Conservation (phyloP, 805 yeast species). For the Schizosaccharomyces octosporus region DNA sequence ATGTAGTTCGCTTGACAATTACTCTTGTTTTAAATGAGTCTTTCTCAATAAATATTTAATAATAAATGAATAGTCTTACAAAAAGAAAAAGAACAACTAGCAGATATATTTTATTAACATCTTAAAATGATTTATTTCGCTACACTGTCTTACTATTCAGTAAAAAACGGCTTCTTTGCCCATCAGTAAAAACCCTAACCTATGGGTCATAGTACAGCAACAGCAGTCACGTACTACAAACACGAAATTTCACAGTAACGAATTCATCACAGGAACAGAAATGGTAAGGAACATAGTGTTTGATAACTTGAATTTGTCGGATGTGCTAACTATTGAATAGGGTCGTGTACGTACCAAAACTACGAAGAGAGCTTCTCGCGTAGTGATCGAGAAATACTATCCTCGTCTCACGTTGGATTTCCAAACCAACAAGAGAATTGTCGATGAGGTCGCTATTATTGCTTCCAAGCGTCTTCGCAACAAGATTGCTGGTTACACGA, state of each 20-base stretch:
- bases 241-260: neutral
- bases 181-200: neutral
- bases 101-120: no score
- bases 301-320: neutral
- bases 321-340: neutral
- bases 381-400: conserved; percentile 96
- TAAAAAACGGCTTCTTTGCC: no score
- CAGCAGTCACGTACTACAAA: neutral
- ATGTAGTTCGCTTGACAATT: no score
- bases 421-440: conserved; percentile 98
- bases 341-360: conserved; percentile 58
- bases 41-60: no score
- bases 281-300: neutral
- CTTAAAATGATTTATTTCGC: no score
- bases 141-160: no score
- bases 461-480: conserved; percentile 99
- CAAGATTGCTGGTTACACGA: conserved; percentile 99
- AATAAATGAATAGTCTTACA: no score
- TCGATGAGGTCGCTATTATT: conserved; percentile 94
- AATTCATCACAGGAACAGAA: neutral
- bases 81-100: no score
- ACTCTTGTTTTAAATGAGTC: no score
- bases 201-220: neutral
- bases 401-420: conserved; percentile 98
- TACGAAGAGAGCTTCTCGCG: conserved; percentile 99